Evolutionary conservation across 768 basidiomycete genomes (phyloP).

Genomic region (Suillus subluteus): DNA sequence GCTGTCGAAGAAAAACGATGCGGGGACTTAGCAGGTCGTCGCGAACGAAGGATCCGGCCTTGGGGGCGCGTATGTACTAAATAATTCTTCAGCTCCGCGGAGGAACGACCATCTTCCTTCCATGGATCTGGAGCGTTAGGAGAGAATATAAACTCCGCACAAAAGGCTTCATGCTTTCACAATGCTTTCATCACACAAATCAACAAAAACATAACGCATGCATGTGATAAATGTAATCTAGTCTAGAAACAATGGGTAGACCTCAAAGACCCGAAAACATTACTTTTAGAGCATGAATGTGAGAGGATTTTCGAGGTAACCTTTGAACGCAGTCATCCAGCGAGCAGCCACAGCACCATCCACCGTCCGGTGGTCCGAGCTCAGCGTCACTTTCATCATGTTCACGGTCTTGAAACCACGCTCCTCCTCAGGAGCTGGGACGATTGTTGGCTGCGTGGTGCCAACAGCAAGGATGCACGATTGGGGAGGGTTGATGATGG

Average conservation of each 20-base stretch:
- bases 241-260: conserved; percentile 4
- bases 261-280: not conserved
- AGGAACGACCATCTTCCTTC: not conserved
- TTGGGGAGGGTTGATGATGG: conserved; percentile 99
- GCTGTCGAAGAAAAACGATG: not conserved
- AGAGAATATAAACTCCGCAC: not conserved
- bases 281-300: conserved; percentile 87
- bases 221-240: conserved; percentile 6
- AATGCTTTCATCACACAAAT: not conserved
- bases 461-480: conserved; percentile 98
- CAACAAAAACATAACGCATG: not conserved
- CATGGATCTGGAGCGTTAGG: not conserved
- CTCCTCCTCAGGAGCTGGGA: conserved; percentile 86
- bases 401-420: conserved; percentile 93
- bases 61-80: not conserved
- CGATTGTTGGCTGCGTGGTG: conserved; percentile 80
- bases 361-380: conserved; percentile 93
- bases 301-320: conserved; percentile 94
- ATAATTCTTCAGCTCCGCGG: not conserved
- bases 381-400: conserved; percentile 95
- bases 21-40: not conserved
- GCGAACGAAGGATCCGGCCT: not conserved
- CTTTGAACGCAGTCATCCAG: conserved; percentile 93
- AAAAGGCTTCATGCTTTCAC: not conserved
- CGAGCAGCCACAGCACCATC: conserved; percentile 95